A percentile compares a stretch with the other conserved stretches of the same genome.
Conservation (phyloP, 441 rosid genomes). For the Gossypium trilobum region DNA sequence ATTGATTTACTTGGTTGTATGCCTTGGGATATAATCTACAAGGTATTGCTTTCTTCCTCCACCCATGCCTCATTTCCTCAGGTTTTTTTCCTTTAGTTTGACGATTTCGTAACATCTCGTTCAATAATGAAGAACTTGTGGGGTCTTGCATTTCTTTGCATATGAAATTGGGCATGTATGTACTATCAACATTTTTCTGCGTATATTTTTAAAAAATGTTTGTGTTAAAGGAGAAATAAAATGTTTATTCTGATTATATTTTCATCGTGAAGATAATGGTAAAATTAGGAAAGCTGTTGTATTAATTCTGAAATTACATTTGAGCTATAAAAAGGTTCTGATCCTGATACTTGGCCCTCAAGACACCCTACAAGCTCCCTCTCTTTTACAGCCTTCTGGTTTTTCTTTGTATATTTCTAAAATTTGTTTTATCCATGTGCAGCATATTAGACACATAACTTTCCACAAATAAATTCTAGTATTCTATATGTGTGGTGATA, state of each 20-base stretch:
- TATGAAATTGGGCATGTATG: neutral
- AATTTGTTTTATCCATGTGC: neutral
- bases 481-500: neutral
- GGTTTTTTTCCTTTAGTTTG: neutral
- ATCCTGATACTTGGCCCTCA: neutral
- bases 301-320: neutral
- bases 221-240: neutral
- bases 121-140: neutral
- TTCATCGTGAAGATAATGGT: neutral
- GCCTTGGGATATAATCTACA: constrained; percentile 88
- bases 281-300: neutral
- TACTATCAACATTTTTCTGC: neutral
- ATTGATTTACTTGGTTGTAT: constrained; percentile 67
- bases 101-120: neutral
- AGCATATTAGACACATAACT: neutral
- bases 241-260: neutral
- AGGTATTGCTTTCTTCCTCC: constrained; percentile 35
- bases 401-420: neutral
- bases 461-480: neutral
- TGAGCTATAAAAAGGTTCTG: neutral
- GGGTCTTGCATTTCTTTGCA: neutral
- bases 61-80: neutral
- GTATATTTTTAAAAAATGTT: neutral
- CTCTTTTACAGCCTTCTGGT: neutral
- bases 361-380: neutral